phyloP scores from a whole-genome alignment of 1,284 basidiomycete genomes.

The Ustilago sp. region DNA sequence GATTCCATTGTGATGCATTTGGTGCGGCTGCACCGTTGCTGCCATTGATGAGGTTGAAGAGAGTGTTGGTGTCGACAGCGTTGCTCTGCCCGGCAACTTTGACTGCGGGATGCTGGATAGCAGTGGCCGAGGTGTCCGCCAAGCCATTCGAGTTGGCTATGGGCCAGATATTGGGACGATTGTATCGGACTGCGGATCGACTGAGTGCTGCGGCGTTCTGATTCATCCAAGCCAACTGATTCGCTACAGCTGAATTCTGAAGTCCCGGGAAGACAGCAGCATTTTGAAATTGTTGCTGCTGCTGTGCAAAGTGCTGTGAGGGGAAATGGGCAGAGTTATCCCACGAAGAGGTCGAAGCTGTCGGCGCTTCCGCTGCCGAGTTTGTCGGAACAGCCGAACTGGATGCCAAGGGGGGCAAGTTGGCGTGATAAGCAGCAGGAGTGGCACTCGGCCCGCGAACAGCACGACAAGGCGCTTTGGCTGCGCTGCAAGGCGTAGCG shows the following conservation, averaged over 20 bases:
- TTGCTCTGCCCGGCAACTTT: constrained; percentile 14
- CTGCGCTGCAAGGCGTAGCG: constrained; percentile 11
- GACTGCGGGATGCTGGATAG: constrained; percentile 6
- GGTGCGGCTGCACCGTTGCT: constrained; percentile 12
- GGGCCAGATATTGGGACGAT: constrained; percentile 46
- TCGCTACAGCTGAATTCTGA: constrained; percentile 26
- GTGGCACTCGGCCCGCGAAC: constrained; percentile 19
- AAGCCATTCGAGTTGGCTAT: constrained; percentile 12
- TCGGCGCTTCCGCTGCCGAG: background rate
- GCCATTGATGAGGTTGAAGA: constrained; percentile 33
- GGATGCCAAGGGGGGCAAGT: constrained; percentile 1
- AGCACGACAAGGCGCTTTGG: constrained; percentile 12
- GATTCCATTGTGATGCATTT: constrained; percentile 23
- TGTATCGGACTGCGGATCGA: constrained; percentile 32
- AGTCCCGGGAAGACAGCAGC: constrained; percentile 13
- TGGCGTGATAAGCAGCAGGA: constrained; percentile 6
- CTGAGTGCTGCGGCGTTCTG: constrained; percentile 28
- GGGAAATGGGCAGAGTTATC: constrained; percentile 31
- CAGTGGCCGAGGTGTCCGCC: constrained; percentile 5
- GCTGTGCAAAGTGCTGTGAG: constrained; percentile 16
- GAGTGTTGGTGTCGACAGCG: constrained; percentile 25
- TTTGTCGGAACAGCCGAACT: constrained; percentile 15
- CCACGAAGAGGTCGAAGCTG: constrained; percentile 16
- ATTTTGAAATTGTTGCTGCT: constrained; percentile 19
- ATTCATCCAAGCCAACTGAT: constrained; percentile 41